A percentile compares a stretch with the other conserved stretches of the same genome.
Conservation (phyloP, 768 basidiomycete genomes). For the Mycena vitilis region DNA sequence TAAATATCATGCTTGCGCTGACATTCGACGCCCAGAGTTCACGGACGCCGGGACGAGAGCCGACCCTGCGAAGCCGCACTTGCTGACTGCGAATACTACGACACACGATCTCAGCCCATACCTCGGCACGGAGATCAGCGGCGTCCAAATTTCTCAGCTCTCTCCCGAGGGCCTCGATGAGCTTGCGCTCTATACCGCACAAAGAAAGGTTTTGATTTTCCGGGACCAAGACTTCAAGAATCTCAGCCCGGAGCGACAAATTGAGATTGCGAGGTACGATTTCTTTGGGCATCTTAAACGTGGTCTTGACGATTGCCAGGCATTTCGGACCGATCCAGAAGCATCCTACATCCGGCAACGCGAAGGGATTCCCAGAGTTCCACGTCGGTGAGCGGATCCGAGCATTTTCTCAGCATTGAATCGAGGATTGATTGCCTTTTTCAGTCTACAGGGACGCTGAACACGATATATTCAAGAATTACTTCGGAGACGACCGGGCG, state of each 20-base stretch:
- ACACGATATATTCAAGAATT: conserved; percentile 56
- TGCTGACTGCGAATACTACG: conserved; percentile 54
- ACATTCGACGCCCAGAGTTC: conserved; percentile 29
- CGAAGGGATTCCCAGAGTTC: conserved; percentile 68
- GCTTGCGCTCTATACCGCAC: conserved; percentile 62
- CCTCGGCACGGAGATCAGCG: conserved; percentile 62
- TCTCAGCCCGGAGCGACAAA: conserved; percentile 61
- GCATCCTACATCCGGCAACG: conserved; percentile 63
- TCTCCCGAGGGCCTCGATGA: conserved; percentile 64
- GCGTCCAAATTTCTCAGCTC: conserved; percentile 66
- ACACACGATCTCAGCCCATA: conserved; percentile 59
- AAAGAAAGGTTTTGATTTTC: conserved; percentile 66
- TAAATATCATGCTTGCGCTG: not conserved
- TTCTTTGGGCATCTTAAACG: no score
- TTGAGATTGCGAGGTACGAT: conserved; percentile 63
- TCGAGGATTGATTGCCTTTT: not conserved
- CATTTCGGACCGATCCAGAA: conserved; percentile 60
- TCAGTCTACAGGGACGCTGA: conserved; percentile 63
- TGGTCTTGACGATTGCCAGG: conserved; percentile 36
- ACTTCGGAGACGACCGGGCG: conserved; percentile 54
- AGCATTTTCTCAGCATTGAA: not conserved
- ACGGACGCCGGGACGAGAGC: conserved; percentile 59
- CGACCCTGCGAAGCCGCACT: conserved; percentile 62
- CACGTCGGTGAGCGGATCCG: conserved; percentile 57
- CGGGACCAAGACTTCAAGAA: conserved; percentile 74